phyloP scores from a whole-genome alignment of 1,284 basidiomycete genomes.

The Rhodotorula sp. region DNA sequence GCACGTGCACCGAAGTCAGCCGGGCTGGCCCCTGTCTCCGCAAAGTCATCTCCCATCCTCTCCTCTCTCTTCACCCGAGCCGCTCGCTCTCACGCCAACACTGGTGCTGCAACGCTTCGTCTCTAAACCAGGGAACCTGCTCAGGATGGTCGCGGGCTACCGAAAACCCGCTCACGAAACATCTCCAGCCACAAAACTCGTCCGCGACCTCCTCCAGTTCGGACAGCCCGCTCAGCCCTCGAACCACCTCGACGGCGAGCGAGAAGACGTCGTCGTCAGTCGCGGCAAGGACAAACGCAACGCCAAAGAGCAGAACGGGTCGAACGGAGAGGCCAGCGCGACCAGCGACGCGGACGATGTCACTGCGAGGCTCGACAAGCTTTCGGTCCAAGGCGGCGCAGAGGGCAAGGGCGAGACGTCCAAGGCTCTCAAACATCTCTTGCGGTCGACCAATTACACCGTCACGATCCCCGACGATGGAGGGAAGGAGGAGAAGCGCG shows the following conservation, averaged over 20 bases:
- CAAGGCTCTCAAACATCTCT: slow-evolving; percentile 19
- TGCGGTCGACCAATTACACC: slow-evolving; percentile 29
- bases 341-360: neutral
- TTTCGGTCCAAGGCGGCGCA: neutral
- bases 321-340: neutral
- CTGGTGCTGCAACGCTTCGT: neutral
- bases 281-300: neutral
- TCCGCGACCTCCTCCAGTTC: slow-evolving; percentile 24
- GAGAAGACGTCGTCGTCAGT: slow-evolving; percentile 23
- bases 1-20: neutral
- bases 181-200: slow-evolving; percentile 22
- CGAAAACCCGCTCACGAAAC: neutral
- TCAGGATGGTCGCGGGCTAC: neutral
- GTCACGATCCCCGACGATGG: slow-evolving; percentile 9
- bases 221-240: slow-evolving; percentile 7
- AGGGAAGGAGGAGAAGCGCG: slow-evolving; percentile 7
- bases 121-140: neutral
- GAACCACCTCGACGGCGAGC: slow-evolving; percentile 24
- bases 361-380: neutral
- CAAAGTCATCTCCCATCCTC: too few species aligned
- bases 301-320: neutral
- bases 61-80: neutral
- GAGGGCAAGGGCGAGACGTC: neutral
- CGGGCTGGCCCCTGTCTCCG: neutral
- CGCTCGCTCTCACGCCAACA: neutral